Conservation (phyloP, 1,139 yeast species). For the Geotrichum armillariae region DNA sequence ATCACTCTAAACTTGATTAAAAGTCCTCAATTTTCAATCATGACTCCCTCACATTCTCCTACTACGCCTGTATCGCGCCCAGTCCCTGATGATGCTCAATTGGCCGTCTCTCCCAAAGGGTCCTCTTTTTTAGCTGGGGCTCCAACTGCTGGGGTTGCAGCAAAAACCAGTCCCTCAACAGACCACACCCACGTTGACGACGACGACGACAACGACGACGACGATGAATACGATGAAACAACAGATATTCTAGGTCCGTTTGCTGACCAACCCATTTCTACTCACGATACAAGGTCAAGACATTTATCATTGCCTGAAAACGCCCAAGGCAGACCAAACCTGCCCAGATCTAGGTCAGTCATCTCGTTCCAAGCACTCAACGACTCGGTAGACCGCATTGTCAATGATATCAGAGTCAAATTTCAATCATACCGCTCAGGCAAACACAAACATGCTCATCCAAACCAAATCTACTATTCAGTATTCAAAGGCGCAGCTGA, state of each 20-base stretch:
- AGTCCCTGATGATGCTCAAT: neutral
- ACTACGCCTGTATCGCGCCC: neutral
- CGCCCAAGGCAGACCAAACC: no score
- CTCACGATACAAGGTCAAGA: neutral
- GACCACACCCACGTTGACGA: neutral
- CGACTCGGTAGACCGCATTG: slow-evolving; percentile 18
- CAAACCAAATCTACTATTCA: slow-evolving; percentile 49
- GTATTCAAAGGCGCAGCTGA: slow-evolving; percentile 49
- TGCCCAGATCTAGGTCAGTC: slow-evolving; percentile 13
- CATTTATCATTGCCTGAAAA: neutral
- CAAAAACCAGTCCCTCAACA: no score
- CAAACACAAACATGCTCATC: slow-evolving; percentile 9
- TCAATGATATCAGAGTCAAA: slow-evolving; percentile 14
- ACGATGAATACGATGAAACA: neutral
- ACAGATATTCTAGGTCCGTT: neutral
- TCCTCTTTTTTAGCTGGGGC: neutral
- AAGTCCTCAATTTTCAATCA: no score
- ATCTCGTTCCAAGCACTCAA: slow-evolving; percentile 18
- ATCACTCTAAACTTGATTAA: no score
- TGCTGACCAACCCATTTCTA: neutral
- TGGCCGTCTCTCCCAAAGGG: neutral
- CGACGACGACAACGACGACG: neutral
- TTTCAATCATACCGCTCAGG: slow-evolving; percentile 7
- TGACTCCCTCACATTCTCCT: neutral
- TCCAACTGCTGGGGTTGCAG: neutral